phyloP scores from a whole-genome alignment of 2,329 filamentous ascomycete species.

The Passalora sequoiae region DNA sequence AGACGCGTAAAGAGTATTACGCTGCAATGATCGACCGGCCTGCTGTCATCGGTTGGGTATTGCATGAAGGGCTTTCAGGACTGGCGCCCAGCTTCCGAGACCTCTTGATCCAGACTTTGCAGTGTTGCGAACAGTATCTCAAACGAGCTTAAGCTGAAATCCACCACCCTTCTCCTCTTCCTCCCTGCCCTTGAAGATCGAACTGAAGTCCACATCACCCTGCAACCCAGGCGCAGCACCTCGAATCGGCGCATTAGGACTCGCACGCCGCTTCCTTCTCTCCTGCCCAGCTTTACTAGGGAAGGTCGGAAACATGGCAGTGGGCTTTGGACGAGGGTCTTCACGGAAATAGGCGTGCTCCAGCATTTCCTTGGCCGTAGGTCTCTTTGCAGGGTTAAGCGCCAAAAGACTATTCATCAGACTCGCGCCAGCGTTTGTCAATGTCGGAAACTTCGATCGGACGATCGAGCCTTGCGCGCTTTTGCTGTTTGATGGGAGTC shows the following conservation, averaged over 20 bases:
- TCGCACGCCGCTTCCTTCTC: constrained; percentile 64
- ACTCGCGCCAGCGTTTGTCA: constrained; percentile 68
- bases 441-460: constrained; percentile 71
- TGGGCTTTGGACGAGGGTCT: constrained; percentile 82
- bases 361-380: constrained; percentile 68
- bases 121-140: too few species aligned
- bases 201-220: constrained; percentile 45
- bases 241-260: constrained; percentile 76
- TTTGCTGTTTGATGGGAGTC: constrained; percentile 52
- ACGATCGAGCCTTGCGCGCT: constrained; percentile 48
- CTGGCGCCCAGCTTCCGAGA: too few species aligned
- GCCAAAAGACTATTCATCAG: constrained; percentile 67
- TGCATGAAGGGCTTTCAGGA: too few species aligned
- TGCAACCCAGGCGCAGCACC: constrained; percentile 46
- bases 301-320: constrained; percentile 93
- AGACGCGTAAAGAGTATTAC: too few species aligned
- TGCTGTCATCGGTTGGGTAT: too few species aligned
- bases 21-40: too few species aligned
- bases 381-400: constrained; percentile 67
- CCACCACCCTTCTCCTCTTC: constrained; percentile 46
- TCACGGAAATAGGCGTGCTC: constrained; percentile 80
- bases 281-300: constrained; percentile 93
- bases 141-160: constrained; percentile 37
- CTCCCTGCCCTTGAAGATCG: constrained; percentile 46
- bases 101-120: too few species aligned